phyloP scores from a whole-genome alignment of 164 flowering plant species.

The Chimonanthus salicifolius region DNA sequence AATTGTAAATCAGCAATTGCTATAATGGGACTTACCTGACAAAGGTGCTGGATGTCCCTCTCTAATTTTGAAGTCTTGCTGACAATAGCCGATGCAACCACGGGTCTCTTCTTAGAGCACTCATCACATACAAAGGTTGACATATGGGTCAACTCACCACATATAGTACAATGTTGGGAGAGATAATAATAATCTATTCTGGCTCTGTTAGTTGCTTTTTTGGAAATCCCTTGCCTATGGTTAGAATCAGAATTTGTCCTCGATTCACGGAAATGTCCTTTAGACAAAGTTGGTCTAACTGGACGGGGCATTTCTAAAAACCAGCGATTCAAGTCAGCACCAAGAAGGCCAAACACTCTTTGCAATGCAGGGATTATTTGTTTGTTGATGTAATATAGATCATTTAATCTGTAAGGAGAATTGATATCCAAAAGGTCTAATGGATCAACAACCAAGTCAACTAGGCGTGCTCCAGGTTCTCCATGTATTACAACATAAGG shows the following conservation, averaged over 20 bases:
- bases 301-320: conserved; percentile 82
- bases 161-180: conserved; percentile 76
- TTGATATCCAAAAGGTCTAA: conserved; percentile 60
- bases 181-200: conserved; percentile 82
- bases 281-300: conserved; percentile 40
- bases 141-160: conserved; percentile 72
- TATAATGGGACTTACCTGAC: conserved; percentile 50
- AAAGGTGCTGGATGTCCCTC: conserved; percentile 76
- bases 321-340: conserved; percentile 79
- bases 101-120: conserved; percentile 46
- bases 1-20: neutral
- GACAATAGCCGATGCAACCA: conserved; percentile 45
- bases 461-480: conserved; percentile 86
- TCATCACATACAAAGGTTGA: conserved; percentile 44
- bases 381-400: conserved; percentile 76
- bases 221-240: neutral
- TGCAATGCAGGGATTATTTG: conserved; percentile 94
- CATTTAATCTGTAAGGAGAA: conserved; percentile 79
- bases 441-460: conserved; percentile 92
- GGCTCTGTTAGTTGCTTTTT: conserved; percentile 26
- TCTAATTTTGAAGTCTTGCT: conserved; percentile 79
- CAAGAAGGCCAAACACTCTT: conserved; percentile 83
- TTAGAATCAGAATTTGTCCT: conserved; percentile 15
- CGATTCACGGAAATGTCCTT: conserved; percentile 28
- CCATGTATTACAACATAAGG: conserved; percentile 92